Conservation (phyloP, 371 early-diverging fungal genomes). For the Mortierella polycephala region DNA sequence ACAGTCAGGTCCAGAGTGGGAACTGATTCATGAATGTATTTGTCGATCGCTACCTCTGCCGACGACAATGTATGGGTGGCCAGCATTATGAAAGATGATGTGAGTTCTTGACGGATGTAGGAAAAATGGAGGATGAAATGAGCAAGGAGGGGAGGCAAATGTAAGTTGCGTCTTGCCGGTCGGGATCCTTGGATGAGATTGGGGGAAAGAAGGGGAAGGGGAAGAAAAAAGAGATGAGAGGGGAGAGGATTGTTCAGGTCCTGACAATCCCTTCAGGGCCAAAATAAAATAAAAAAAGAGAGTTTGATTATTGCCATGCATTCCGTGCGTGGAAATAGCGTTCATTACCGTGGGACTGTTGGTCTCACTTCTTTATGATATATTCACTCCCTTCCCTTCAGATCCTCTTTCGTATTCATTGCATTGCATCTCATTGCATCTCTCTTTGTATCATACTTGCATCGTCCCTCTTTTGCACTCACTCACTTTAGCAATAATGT, state of each 20-base stretch:
- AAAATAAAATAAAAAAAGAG: constrained; percentile 4
- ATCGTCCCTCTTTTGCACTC: neutral
- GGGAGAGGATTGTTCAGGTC: neutral
- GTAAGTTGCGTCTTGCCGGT: neutral
- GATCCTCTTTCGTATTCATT: neutral
- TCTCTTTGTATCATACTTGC: neutral
- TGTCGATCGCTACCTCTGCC: constrained; percentile 31
- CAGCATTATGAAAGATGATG: constrained; percentile 25
- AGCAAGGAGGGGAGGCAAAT: neutral
- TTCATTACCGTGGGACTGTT: too few relatives aligned
- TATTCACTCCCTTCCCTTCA: neutral
- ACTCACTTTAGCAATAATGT: neutral
- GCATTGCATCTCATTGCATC: too few relatives aligned
- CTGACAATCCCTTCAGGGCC: neutral
- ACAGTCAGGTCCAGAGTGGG: constrained; percentile 64
- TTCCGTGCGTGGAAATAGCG: too few relatives aligned
- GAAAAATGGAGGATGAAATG: neutral
- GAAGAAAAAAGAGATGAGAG: too few relatives aligned
- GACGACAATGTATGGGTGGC: constrained; percentile 19
- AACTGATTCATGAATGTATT: constrained; percentile 39
- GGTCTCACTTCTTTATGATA: too few relatives aligned
- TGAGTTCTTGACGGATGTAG: neutral
- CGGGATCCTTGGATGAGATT: too few relatives aligned
- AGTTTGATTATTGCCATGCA: too few relatives aligned
- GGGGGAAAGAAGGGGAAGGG: neutral